Base-by-base conservation (phyloP, 345 rosid species). In the Orychophragmus violaceus region DNA sequence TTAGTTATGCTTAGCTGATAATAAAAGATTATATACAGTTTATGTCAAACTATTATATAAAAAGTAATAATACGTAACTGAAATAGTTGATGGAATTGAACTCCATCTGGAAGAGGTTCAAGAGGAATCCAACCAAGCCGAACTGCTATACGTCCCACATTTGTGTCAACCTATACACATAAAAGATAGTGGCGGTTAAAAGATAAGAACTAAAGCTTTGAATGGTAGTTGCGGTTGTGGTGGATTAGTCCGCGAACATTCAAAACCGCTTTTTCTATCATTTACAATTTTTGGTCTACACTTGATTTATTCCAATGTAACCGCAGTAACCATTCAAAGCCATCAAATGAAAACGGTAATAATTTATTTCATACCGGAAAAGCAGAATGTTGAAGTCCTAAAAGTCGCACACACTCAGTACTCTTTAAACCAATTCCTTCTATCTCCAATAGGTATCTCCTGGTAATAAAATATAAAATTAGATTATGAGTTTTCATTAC, bases 121-220 rank as follows among this genome's bases (percentile, higher is more conserved):
- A 88, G 80, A 10, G 94, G 96, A 53, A 85, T 87, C 97, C 94
- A 87, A 55, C 91, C 94, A 36, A 91, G 77, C 2, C 96, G 85
- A 39, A 91, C 86, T 2, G 82, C 81, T 61, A 86, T 84, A 4
- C 94, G 83, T 10, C 72, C 90, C 24, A 91, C 91, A 78, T 91
- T 87, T n/a, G 78, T 73, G 52, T 86, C 91, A 66, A 88, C 91
- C 97, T 91, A 33, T 13, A 68, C 19, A 12, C 8, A 50, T 36
- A 8, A 57, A 48, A 8, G 1, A 59, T 27, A 48, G 1, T 27
- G 3, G 1, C 25, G 2, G 3, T 7, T 11, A 5, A 59, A 1
- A 53, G 6, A 32, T n/a, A n/a, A n/a, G n/a, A n/a, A n/a, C n/a
- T n/a, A n/a, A n/a, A n/a, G n/a, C n/a, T n/a, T n/a, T n/a, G n/a